Base-by-base conservation (phyloP, 2,329 filamentous ascomycete genomes). In the Fusarium mexicanum region DNA sequence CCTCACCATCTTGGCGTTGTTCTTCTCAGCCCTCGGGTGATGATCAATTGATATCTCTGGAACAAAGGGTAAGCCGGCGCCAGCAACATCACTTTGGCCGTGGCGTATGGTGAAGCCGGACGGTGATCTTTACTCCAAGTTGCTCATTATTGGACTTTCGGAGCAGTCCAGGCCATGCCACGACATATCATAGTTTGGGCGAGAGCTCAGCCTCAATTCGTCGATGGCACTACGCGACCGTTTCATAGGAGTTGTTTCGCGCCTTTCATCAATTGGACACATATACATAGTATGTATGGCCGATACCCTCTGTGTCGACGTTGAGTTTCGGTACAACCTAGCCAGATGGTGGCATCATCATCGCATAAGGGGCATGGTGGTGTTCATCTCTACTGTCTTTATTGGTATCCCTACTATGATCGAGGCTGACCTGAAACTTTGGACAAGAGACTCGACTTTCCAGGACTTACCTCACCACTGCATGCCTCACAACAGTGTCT, bases 81-180 rank as follows among this genome's bases (percentile, higher is more conserved):
- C 33, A 8, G 33, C 33, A 18, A 20, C 40, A 47, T 18, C 33
- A 40, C 37, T 66, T 54, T 54, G 26, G 26, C 18, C 62, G 47
- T 54, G 48, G 48, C 48, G 59, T 38, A 31, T 29, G 18, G 20
- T 50, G 33, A 65, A 65, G 38, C 40, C 54, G n/a, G 40, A 41
- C 26, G 50, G 33, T 29, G 59, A 71, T 71, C 68, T 51, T 54
- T 61, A 64, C 60, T 69, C 35, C 24, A 69, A 29, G 50, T 31
- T 64, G 60, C 54, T 51, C 48, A 50, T 57, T 37, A 35, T 29
- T 47, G 31, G 22, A 59, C 37, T 60, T 41, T 66, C 31, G 29
- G 57, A 59, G 29, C 47, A 61, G 68, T 61, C 65, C 66, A 69
- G 68, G 48, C 68, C 66, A 58, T 71, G 60, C 63, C 63, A 71